Base-by-base conservation (phyloP, 2,329 filamentous ascomycete species). In the Paraphaeosphaeria minitans region DNA sequence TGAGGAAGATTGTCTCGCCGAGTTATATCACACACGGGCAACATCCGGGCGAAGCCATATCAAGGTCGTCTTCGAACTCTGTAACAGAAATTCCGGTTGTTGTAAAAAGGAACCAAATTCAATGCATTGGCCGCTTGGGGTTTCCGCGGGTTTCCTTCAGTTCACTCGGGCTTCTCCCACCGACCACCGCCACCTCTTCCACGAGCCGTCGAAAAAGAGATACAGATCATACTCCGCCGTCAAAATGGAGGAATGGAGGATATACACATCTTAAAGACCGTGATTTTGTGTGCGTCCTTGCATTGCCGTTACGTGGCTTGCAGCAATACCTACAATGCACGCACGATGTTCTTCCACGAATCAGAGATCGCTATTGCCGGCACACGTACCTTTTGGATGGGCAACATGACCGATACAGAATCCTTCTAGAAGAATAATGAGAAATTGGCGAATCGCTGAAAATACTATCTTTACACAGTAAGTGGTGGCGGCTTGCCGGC, bases 231-330 rank as follows among this genome's bases (percentile, higher is more conserved):
- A 7, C 5, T 42, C 31, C 16, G 29, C 29, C 16, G 24, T 31
- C 37, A 21, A 19, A 31, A 53, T 6, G 37, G 37, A 14, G 31
- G 24, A 31, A 53, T 6, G 37, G 37, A 14, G 31, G 24, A 33
- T 16, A 24, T 16, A 22, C 37, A 31, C 50, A 53, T 53, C n/a
- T 53, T 53, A 53, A 53, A 53, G 12, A 14, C 16, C 14, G 7
- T n/a, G 37, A 42, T 1, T 8, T 33, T 35, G 37, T 14, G 37
- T 43, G 50, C 37, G 24, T 33, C 24, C 50, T 53, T 53, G 50
- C 22, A 43, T 33, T 33, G 24, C 50, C 50, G 37, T 43, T 22
- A 43, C 39, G 50, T 53, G 50, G 50, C 50, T 53, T 53, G 50
- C 50, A 42, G 50, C 50, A 53, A 42, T 53, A n/a, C n/a, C n/a